Evolutionary conservation across 2,329 filamentous ascomycete species (phyloP).

Genomic region (Xylaria hypoxylon): DNA sequence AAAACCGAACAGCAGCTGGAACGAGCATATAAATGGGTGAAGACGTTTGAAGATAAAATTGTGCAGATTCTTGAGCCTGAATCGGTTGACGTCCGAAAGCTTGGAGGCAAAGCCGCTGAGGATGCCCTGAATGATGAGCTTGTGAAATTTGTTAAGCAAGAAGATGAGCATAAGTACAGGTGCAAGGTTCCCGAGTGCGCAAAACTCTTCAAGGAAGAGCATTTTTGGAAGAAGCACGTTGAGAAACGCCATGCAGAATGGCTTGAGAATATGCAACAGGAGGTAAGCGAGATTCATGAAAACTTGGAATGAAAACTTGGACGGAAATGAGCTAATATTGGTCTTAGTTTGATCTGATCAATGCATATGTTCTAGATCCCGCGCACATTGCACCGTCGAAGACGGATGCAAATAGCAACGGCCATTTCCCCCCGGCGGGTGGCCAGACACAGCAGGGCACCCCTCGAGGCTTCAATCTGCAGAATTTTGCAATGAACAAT

Average conservation of each 20-base stretch:
- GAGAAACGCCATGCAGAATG: constrained; percentile 96
- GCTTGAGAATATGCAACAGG: constrained; percentile 81
- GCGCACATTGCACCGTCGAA: constrained; percentile 93
- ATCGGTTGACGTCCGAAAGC: constrained; percentile 85
- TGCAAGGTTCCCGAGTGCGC: constrained; percentile 97
- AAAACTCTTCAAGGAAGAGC: constrained; percentile 96
- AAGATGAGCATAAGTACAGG: constrained; percentile 96
- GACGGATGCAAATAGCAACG: constrained; percentile 94
- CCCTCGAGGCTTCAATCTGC: constrained; percentile 89
- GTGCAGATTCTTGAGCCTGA: constrained; percentile 92
- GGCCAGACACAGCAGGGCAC: constrained; percentile 83
- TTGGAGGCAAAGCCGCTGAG: constrained; percentile 87
- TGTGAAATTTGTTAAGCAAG: constrained; percentile 90
- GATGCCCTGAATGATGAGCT: constrained; percentile 90
- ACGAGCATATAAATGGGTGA: constrained; percentile 98
- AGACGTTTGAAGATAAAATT: constrained; percentile 97
- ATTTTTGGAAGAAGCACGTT: constrained; percentile 98
- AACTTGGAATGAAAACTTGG: not conserved
- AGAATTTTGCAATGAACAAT: constrained; percentile 73
- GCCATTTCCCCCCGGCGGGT: constrained; percentile 87
- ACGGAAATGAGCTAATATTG: constrained; percentile 50
- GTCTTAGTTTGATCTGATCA: constrained; percentile 83
- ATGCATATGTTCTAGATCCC: constrained; percentile 93
- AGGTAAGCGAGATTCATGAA: constrained; percentile 69
- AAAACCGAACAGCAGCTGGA: constrained; percentile 93